Conservation (phyloP, 148 eudicot species). For the Rhododendron ferrugineum region DNA sequence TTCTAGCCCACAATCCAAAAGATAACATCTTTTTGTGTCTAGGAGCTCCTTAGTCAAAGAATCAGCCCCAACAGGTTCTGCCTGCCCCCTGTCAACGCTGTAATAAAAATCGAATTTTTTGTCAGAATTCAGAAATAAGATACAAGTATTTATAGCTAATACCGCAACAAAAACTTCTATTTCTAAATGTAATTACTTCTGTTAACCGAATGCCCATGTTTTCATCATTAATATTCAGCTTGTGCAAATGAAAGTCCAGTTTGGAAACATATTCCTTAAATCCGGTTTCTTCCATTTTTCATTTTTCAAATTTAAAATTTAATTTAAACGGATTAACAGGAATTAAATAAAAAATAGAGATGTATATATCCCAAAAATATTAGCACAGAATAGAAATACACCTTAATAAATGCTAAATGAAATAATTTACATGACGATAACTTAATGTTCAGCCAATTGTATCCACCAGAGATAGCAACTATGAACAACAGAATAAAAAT, state of each 20-base stretch:
- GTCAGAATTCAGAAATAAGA: conserved; percentile 13
- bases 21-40: conserved; percentile 63
- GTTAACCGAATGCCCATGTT: background rate
- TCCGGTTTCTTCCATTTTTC: background rate
- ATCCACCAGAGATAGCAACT: background rate
- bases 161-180: background rate
- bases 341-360: background rate
- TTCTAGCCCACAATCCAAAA: conserved; percentile 78
- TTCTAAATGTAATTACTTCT: background rate
- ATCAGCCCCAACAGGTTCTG: conserved; percentile 52
- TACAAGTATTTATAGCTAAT: background rate
- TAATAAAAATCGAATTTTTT: conserved; percentile 16
- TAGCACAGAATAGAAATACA: background rate
- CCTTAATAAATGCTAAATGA: background rate
- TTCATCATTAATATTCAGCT: background rate
- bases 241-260: background rate
- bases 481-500: background rate
- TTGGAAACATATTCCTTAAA: background rate
- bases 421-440: background rate
- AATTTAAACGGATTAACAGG: background rate
- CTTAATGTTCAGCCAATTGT: background rate
- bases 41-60: conserved; percentile 63
- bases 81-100: conserved; percentile 71
- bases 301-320: background rate
- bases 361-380: background rate